phyloP scores from a whole-genome alignment of 768 basidiomycete species.

The Russula virescens region DNA sequence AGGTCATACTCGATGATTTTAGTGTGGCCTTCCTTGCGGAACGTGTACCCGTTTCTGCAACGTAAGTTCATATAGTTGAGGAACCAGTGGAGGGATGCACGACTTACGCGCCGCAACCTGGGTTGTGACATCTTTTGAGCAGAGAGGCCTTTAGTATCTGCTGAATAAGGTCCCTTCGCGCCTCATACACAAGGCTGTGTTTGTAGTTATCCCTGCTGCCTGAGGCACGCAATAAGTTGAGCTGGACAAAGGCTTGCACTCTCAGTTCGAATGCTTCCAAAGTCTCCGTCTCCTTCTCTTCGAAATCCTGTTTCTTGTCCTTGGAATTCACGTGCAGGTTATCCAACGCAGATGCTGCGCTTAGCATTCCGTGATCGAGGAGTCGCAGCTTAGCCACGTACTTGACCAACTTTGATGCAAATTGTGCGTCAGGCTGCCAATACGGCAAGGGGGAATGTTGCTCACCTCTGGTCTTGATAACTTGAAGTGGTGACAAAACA shows the following conservation, averaged over 20 bases:
- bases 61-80: slow-evolving; percentile 1
- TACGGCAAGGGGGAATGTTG: slow-evolving; percentile 19
- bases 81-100: background rate
- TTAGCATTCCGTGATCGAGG: slow-evolving; percentile 82
- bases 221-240: slow-evolving; percentile 40
- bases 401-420: slow-evolving; percentile 56
- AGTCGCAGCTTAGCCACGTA: slow-evolving; percentile 83
- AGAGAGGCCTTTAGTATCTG: slow-evolving; percentile 73
- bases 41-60: slow-evolving; percentile 69
- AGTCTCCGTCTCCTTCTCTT: slow-evolving; percentile 39
- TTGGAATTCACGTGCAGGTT: slow-evolving; percentile 46
- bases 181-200: slow-evolving; percentile 80
- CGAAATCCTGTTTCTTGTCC: slow-evolving; percentile 34
- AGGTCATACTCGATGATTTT: slow-evolving; percentile 95
- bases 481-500: slow-evolving; percentile 95
- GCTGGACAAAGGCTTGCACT: slow-evolving; percentile 58
- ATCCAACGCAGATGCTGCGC: slow-evolving; percentile 74
- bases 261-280: slow-evolving; percentile 56
- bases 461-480: slow-evolving; percentile 64
- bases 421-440: slow-evolving; percentile 3
- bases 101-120: slow-evolving; percentile 77
- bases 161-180: slow-evolving; percentile 72
- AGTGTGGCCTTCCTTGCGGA: slow-evolving; percentile 88
- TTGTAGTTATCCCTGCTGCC: slow-evolving; percentile 80
- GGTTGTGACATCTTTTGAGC: slow-evolving; percentile 69